Base-by-base conservation (phyloP, 2,329 filamentous ascomycete genomes). In the Phaeosphaeria sp. region DNA sequence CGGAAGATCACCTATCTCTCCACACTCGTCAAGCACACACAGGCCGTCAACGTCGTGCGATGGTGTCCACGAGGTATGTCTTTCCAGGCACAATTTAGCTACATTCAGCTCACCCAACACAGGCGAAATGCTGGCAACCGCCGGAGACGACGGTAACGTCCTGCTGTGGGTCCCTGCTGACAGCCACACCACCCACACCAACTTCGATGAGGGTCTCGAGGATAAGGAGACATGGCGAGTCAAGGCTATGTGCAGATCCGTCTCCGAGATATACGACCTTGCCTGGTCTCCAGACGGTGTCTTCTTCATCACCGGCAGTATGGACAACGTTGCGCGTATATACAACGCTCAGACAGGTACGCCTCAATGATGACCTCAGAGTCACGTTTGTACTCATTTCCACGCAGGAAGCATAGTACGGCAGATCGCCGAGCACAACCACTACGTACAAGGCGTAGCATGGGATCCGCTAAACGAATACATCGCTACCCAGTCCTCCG, bases 391-490 rank as follows among this genome's bases (percentile, higher is more conserved):
- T 61, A 55, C 59, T 71, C 61, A 70, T 63, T 51, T 8, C 51
- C 33, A 25, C 55, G 21, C 59, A 77, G 75, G 73, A 59, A 68
- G 62, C 47, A 64, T 66, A 44, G 90, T 97, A 57, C 90, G 94
- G 59, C 94, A 97, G 77, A 97, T 98, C 64, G 94, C 94, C 51
- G 94, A 98, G 77, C 94, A 98, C 79, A 96, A 92, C 71, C 95
- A 99, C 78, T 99, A 97, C 76, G 95, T 99, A 18, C 95, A 99
- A 79, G 95, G 95, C 48, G 96, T 99, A 7, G 91, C 95, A 4
- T 99, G 95, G 96, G 96, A 99, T 80, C 96, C 95, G 22, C 81
- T 97, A 55, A 98, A 98, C 79, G 95, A 99, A 80, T 99, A 93
- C 77, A 93, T 99, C 59, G 95, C 95, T 39, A 99, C 95, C 1